A percentile compares a stretch with the other conserved stretches of the same genome.
These are phyloP conservation scores for Lodderomyces pseudojiufengensis DNA, from an alignment of 1,139 yeast genomes.

Conservation along the genomic window DNA sequence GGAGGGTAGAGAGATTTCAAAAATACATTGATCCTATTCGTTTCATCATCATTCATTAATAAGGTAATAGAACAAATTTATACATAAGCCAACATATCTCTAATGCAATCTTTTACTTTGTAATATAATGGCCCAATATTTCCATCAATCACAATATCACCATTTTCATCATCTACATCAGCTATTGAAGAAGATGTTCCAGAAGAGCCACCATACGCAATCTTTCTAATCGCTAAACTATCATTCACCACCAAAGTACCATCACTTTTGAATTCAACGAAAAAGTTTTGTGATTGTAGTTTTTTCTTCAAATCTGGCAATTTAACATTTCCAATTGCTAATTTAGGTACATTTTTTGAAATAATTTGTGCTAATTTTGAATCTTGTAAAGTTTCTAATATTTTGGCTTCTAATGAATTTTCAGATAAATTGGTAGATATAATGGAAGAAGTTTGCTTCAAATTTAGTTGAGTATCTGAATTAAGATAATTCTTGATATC, in stretches of 20 bases:
- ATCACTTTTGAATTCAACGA: constrained; percentile 89
- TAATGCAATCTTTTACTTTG: constrained; percentile 69
- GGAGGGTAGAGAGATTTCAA: too few relatives aligned
- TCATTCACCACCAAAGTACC: constrained; percentile 89
- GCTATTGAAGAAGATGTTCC: constrained; percentile 10
- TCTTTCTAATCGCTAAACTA: constrained; percentile 68
- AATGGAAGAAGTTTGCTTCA: constrained; percentile 20
- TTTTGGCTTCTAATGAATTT: constrained; percentile 6
- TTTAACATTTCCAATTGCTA: constrained; percentile 87
- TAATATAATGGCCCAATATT: constrained; percentile 73
- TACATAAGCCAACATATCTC: constrained; percentile 79
- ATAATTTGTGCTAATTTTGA: constrained; percentile 12
- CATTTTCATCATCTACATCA: constrained; percentile 53
- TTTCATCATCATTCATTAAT: background rate
- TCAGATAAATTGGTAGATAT: background rate
- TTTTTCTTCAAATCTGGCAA: constrained; percentile 75
- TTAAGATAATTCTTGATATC: constrained; percentile 28
- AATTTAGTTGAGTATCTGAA: constrained; percentile 35
- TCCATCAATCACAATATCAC: constrained; percentile 84
- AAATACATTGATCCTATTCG: too few relatives aligned
- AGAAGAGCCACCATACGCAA: constrained; percentile 34
- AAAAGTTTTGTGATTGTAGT: constrained; percentile 54
- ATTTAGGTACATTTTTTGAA: constrained; percentile 28
- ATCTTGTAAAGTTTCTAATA: constrained; percentile 10
- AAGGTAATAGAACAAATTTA: constrained; percentile 12